phyloP scores from a whole-genome alignment of 169 alveolate species.

The Eimeria acervulina region DNA sequence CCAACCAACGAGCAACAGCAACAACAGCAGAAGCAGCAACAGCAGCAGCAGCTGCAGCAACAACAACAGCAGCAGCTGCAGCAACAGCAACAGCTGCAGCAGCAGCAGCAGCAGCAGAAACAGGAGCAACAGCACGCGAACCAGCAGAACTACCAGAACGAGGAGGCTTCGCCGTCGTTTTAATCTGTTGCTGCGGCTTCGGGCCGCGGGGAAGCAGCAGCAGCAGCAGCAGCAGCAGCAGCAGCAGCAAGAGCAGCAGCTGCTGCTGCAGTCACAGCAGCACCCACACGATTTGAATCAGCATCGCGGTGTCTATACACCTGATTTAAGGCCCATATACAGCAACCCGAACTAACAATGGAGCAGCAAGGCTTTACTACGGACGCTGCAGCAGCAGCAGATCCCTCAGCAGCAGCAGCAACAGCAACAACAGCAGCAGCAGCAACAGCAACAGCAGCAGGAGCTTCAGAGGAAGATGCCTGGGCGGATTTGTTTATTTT shows the following conservation, averaged over 20 bases:
- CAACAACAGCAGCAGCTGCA: slow-evolving; percentile 2
- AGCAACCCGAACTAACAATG: background rate
- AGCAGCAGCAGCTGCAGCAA: background rate
- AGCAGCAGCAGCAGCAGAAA: background rate
- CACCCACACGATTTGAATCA: background rate
- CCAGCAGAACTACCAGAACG: background rate
- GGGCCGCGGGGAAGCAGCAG: background rate
- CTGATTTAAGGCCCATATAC: too few species aligned
- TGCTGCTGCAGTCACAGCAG: background rate
- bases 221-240: background rate
- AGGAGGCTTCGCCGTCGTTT: background rate
- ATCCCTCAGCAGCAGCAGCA: too few species aligned
- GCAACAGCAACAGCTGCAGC: background rate
- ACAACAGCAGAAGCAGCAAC: background rate
- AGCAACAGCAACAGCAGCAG: background rate
- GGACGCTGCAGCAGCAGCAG: background rate
- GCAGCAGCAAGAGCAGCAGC: slow-evolving; percentile 20
- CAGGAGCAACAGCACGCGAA: background rate
- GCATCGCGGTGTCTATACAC: background rate
- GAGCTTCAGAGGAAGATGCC: background rate
- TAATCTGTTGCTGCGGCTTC: background rate
- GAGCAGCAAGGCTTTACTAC: background rate
- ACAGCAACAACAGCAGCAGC: background rate
- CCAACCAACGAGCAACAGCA: slow-evolving; percentile 11
- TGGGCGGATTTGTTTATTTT: slow-evolving; percentile 4